Percentiles rank a stretch among this genome's conserved stretches.
These are phyloP conservation scores for Cairneyella variabilis DNA, from an alignment of 495 filamentous ascomycete genomes.

Conservation along the genomic window DNA sequence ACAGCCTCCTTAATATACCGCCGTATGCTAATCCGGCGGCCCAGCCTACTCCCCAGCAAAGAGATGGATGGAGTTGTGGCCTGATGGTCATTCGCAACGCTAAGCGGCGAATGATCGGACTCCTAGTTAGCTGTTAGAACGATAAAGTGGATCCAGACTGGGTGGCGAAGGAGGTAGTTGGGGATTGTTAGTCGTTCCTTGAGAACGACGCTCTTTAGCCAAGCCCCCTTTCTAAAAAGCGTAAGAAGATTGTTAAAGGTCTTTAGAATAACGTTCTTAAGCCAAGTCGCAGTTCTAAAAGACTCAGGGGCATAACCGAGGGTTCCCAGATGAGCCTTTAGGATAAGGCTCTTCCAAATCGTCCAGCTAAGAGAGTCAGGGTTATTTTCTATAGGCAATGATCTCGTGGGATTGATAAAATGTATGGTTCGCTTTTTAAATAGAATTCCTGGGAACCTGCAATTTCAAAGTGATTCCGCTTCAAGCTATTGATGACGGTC, in stretches of 20 bases:
- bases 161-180: constrained; percentile 13
- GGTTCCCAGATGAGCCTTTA: constrained; percentile 5
- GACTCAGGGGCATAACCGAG: constrained; percentile 7
- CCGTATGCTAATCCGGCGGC: constrained; percentile 14
- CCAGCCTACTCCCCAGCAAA: constrained; percentile 23
- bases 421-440: constrained; percentile 2
- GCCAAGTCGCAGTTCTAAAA: constrained; percentile 21
- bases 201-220: constrained; percentile 15
- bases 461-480: not conserved
- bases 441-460: not conserved
- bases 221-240: constrained; percentile 17
- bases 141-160: constrained; percentile 21
- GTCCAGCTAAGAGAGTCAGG: constrained; percentile 2
- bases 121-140: constrained; percentile 21
- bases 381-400: not conserved
- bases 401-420: constrained; percentile 1
- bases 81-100: constrained; percentile 22
- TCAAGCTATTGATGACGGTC: no score
- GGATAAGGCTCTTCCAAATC: not conserved
- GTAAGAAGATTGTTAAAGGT: constrained; percentile 13
- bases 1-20: constrained; percentile 7
- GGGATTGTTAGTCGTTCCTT: constrained; percentile 15
- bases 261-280: constrained; percentile 9
- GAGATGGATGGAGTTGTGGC: constrained; percentile 23
- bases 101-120: constrained; percentile 23